Evolutionary conservation across 352 stramenopile genomes (phyloP), one percentile per base, ranked within the genome.

Genomic region (Phytophthora cactorum): DNA sequence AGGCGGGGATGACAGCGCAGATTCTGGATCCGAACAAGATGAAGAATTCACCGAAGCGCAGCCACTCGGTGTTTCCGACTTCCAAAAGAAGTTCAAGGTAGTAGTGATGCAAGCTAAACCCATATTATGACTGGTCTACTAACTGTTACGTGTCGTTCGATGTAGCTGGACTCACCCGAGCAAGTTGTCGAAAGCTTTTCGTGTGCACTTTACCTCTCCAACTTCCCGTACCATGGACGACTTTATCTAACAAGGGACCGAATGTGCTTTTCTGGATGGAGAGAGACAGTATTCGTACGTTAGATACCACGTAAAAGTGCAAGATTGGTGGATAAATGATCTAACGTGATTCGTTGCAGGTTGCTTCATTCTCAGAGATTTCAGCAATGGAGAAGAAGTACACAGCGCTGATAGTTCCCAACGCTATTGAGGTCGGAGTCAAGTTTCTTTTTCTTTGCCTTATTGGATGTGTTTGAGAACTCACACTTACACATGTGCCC

Each of bases 121-220:
- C 10, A 25, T 3, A 2, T 28, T 14, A 6, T 25, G 5, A 25
- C 52, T 17, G 4, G 10, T n/a, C 12, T 45, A 45, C 41, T 67
- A 61, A 65, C 7, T 31, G 6, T 43, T 47, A n/a, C 59, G 31
- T 63, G 6, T 32, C 14, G 59, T 34, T 29, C 1, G 15, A 10
- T 57, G 47, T 27, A 92, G 82, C 55, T 93, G 47, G 78, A 91
- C 38, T 70, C 55, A 3, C 79, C 82, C 1, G 88, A 96, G 41
- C 84, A 94, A 75, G 82, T 96, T 5, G 83, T 96, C 8, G 86
- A 92, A 58, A 96, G 83, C 49, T 94, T 91, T 69, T 93, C 86
- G 11, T 94, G 88, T 50, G 88, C 88, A 8, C 60, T 94, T 22
- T 94, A 85, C 54, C 64, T 91, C 1, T 90, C 86, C 12, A 94